These are phyloP conservation scores for Schizosaccharomyces lindneri DNA, from an alignment of 805 yeast species.

Conservation along the genomic window DNA sequence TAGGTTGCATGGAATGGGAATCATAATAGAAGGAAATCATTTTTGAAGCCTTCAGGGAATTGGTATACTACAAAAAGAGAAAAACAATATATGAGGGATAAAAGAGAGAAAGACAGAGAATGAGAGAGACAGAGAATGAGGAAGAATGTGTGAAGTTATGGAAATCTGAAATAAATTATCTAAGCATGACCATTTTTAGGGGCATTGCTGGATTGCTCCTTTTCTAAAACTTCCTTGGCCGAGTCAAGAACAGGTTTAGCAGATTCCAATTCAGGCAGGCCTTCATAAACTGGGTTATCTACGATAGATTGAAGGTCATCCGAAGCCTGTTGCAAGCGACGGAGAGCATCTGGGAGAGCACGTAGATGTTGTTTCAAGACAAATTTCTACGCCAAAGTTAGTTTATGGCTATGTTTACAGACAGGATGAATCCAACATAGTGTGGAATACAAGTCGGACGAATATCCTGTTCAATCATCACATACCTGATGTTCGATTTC, in stretches of 20 bases:
- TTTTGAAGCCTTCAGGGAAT: too few species aligned
- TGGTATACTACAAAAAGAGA: too few species aligned
- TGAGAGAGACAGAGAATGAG: too few species aligned
- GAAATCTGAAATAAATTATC: not conserved
- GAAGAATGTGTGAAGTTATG: too few species aligned
- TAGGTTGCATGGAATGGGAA: too few species aligned
- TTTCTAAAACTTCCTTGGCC: not conserved
- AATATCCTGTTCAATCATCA: not conserved
- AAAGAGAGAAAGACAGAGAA: too few species aligned
- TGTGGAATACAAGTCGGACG: too few species aligned
- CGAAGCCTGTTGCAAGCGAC: not conserved
- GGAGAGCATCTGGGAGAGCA: not conserved
- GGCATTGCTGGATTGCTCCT: not conserved
- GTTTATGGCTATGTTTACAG: too few species aligned
- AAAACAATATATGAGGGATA: too few species aligned
- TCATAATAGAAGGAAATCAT: too few species aligned
- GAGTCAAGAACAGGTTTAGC: not conserved
- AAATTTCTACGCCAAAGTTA: not conserved
- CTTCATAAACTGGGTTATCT: not conserved
- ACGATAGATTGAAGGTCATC: not conserved
- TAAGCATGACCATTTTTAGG: not conserved
- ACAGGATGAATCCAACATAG: too few species aligned
- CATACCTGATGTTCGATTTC: not conserved
- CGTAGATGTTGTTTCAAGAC: not conserved
- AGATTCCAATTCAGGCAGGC: not conserved